Percentiles rank a stretch among this genome's conserved stretches.
phyloP scores from a whole-genome alignment of 208 protist species.

The Trichomonas tenax region DNA sequence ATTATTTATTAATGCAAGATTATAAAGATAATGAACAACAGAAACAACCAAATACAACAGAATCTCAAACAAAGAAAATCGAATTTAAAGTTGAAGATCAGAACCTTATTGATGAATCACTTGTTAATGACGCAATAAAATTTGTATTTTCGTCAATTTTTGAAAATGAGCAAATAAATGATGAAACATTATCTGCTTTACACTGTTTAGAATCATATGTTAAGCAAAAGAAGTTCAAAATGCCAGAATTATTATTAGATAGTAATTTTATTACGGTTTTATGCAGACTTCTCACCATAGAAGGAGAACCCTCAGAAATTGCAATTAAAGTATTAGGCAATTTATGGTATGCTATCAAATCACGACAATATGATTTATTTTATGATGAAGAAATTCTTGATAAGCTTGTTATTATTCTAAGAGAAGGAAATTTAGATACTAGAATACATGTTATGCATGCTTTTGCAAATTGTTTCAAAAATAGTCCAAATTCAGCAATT shows the following conservation, averaged over 20 bases:
- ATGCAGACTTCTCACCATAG: not conserved
- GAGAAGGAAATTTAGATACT: not conserved
- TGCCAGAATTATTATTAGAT: not conserved
- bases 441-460: not conserved
- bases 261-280: not conserved
- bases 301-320: not conserved
- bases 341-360: not conserved
- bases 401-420: not conserved
- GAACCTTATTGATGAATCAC: not conserved
- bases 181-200: not conserved
- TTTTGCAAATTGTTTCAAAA: not conserved
- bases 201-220: not conserved
- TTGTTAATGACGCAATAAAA: not conserved
- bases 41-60: too few species aligned
- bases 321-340: not conserved
- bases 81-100: not conserved
- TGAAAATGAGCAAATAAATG: not conserved
- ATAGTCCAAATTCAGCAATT: not conserved
- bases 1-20: too few species aligned
- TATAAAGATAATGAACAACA: too few species aligned
- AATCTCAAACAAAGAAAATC: too few species aligned
- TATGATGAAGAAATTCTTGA: not conserved
- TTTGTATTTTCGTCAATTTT: not conserved
- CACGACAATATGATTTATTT: not conserved
- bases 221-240: not conserved